Base-by-base conservation (phyloP, 345 rosid species). In the Clausena lansium region DNA sequence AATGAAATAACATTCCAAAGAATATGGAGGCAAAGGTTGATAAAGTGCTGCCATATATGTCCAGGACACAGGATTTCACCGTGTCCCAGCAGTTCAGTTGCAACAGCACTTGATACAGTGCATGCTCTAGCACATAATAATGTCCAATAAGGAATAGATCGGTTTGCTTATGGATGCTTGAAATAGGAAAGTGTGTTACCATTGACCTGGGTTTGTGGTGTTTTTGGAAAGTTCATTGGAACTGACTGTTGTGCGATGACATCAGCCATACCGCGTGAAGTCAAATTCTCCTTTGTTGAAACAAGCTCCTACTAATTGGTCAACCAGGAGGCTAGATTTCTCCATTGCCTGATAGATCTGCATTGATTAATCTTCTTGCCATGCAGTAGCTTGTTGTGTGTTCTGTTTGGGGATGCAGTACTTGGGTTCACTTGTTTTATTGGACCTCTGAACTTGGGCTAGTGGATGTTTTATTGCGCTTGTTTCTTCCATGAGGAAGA, bases 401-500 rank as follows among this genome's bases (percentile, higher is more conserved):
- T 47, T 20, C 55, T 60, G 38, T 55, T 22, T 17, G 19, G 35
- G 36, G 24, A 63, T 45, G 68, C 50, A 7, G 15, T 33, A n/a
- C 15, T 54, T 20, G 45, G 20, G 61, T 1, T 35, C 47, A 64
- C 47, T 73, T 60, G 75, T 74, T 2, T 45, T 6, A 30, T 60
- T 2, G 27, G 60, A 22, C 50, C 50, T 52, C 71, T 52, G 11
- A 7, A 28, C n/a, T 65, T 38, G 7, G 25, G 62, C 32, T 30
- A 5, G 22, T 65, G 63, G 68, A 19, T 67, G 70, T 32, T 6
- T 64, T 39, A 13, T n/a, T n/a, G n/a, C n/a, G n/a, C 7, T 61
- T n/a, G 47, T 54, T 65, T 33, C 60, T 60, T 76, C 63, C 59
- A 41, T 10, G 27, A 71, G 67, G 74, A 71, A 72, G 41, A 32